phyloP scores from a whole-genome alignment of 2,329 filamentous ascomycete species.

The Cucurbitaria berberidis region DNA sequence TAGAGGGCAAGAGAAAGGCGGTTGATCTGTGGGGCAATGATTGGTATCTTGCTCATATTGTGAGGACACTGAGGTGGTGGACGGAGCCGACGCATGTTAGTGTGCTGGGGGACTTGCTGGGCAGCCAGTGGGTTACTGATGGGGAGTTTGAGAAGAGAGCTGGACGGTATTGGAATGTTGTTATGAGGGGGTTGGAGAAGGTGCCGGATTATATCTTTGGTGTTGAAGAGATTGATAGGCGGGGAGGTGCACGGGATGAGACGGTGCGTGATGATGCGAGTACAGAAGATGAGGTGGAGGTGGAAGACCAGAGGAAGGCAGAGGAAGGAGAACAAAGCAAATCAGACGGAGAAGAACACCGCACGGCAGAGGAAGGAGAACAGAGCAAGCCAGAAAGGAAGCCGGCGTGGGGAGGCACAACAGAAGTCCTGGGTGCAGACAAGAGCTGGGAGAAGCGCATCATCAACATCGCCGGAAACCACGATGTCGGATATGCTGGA shows the following conservation, averaged over 20 bases:
- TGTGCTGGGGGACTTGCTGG: constrained; percentile 88
- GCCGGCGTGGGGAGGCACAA: constrained; percentile 31
- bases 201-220: constrained; percentile 56
- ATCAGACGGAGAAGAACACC: constrained; percentile 13
- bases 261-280: neutral
- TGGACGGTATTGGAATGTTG: constrained; percentile 77
- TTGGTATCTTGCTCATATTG: constrained; percentile 92
- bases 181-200: constrained; percentile 72
- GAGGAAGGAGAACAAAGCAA: neutral
- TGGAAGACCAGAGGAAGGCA: neutral
- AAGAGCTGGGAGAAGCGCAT: constrained; percentile 74
- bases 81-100: constrained; percentile 82
- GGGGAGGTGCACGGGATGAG: neutral
- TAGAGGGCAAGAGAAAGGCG: constrained; percentile 75
- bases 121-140: constrained; percentile 92
- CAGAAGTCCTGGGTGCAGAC: constrained; percentile 53
- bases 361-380: constrained; percentile 13
- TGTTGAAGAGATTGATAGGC: neutral
- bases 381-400: constrained; percentile 8
- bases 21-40: constrained; percentile 94
- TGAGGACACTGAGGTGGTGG: constrained; percentile 84
- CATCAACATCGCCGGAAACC: constrained; percentile 92
- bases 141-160: constrained; percentile 79
- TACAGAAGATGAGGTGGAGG: neutral
- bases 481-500: constrained; percentile 95